Evolutionary conservation across 1,284 basidiomycete species (phyloP).

Genomic region (Cutaneotrichosporon arboriforme): DNA sequence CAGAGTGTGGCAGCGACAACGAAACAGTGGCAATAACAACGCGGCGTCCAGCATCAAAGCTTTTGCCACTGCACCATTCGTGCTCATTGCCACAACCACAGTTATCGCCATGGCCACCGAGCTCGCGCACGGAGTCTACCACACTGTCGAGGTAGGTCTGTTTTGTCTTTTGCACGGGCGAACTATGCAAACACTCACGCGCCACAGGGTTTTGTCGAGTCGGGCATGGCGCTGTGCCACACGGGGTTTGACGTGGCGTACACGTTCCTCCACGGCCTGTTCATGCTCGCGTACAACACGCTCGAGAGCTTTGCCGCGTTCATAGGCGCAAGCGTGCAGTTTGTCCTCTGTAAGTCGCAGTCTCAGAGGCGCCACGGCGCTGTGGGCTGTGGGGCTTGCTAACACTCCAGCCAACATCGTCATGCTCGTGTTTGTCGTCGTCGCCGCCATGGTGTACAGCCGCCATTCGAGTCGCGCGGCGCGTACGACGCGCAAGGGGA

Average conservation of each 20-base stretch:
- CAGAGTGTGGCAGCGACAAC: too few species aligned
- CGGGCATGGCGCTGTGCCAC: conserved; percentile 25
- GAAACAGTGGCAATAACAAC: too few species aligned
- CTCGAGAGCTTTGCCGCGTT: conserved; percentile 32
- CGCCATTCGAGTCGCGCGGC: background rate
- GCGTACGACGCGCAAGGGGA: background rate
- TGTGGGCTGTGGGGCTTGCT: too few species aligned
- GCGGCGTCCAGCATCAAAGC: too few species aligned
- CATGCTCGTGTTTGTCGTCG: conserved; percentile 26
- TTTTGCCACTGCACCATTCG: background rate
- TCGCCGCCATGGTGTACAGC: conserved; percentile 28
- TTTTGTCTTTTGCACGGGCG: background rate
- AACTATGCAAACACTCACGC: background rate
- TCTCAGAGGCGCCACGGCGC: background rate
- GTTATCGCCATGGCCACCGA: conserved; percentile 30
- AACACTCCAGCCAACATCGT: conserved; percentile 36
- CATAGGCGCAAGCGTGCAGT: conserved; percentile 33
- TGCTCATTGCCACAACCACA: background rate
- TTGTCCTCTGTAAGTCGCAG: conserved; percentile 31
- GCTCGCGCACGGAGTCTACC: conserved; percentile 26
- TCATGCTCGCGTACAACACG: conserved; percentile 25
- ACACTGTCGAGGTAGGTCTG: conserved; percentile 30
- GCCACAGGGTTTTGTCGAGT: conserved; percentile 29
- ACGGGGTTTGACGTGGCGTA: conserved; percentile 26
- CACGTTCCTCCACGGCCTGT: conserved; percentile 27